These are phyloP conservation scores for Tolypocladium paradoxum DNA, from an alignment of 2,329 filamentous ascomycete genomes.

Conservation along the genomic window DNA sequence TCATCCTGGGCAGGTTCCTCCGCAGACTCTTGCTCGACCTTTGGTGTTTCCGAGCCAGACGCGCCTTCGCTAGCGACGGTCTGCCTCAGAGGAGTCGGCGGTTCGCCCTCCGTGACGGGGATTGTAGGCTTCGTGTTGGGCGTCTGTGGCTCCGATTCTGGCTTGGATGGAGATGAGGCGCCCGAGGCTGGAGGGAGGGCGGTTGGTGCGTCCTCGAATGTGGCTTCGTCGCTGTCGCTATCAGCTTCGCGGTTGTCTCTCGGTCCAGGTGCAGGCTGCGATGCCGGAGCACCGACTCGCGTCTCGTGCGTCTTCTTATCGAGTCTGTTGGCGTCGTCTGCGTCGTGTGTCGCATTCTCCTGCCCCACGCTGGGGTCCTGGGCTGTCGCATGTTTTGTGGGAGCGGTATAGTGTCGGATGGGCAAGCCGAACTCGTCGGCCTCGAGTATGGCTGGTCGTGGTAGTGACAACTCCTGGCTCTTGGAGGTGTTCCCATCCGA, in stretches of 20 bases:
- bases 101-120: not conserved
- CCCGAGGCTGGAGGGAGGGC: constrained; percentile 4
- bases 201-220: constrained; percentile 24
- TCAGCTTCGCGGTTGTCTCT: constrained; percentile 8
- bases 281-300: not conserved
- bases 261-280: not conserved
- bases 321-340: not conserved
- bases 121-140: not conserved
- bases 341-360: not conserved
- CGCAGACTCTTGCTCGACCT: not conserved
- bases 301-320: not conserved
- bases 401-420: constrained; percentile 37
- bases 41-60: not conserved
- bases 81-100: not conserved
- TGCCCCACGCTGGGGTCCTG: constrained; percentile 2
- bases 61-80: not conserved
- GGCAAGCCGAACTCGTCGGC: constrained; percentile 65
- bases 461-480: constrained; percentile 10
- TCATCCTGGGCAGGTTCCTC: not conserved
- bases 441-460: constrained; percentile 27
- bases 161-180: not conserved
- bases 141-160: not conserved
- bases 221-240: constrained; percentile 26
- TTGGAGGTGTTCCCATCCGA: constrained; percentile 7
- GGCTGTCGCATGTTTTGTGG: constrained; percentile 11